phyloP scores from a whole-genome alignment of 768 basidiomycete species.

The Ramaria sp. region DNA sequence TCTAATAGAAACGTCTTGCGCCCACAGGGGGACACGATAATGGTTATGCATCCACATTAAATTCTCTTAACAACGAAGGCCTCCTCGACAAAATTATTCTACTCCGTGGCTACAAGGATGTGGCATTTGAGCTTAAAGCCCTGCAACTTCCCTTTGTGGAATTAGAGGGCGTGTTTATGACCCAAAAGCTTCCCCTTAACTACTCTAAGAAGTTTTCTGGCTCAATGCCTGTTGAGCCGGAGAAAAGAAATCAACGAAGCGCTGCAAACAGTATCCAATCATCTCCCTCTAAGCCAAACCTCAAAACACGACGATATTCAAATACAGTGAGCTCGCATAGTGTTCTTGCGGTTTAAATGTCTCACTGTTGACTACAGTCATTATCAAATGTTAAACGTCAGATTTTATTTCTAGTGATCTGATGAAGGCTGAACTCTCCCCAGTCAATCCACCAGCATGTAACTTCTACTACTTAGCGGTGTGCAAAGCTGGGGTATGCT shows the following conservation, averaged over 20 bases:
- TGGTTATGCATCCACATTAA: slow-evolving; percentile 54
- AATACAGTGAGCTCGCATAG: slow-evolving; percentile 6
- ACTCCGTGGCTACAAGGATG: slow-evolving; percentile 49
- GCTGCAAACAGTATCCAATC: background rate
- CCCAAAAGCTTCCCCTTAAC: slow-evolving; percentile 28
- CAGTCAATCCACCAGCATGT: slow-evolving; percentile 57
- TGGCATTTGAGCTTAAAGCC: slow-evolving; percentile 47
- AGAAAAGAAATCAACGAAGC: background rate
- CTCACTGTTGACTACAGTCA: slow-evolving; percentile 2
- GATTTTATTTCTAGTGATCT: slow-evolving; percentile 16
- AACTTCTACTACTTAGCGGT: slow-evolving; percentile 52
- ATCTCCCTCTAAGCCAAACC: background rate
- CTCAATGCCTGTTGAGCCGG: background rate
- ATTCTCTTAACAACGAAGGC: slow-evolving; percentile 54
- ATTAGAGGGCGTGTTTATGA: slow-evolving; percentile 49
- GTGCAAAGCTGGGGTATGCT: slow-evolving; percentile 41
- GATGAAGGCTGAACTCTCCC: background rate
- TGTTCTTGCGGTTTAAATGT: slow-evolving; percentile 13
- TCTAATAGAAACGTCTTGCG: background rate
- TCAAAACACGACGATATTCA: background rate
- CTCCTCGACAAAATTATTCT: slow-evolving; percentile 54
- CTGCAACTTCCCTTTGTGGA: slow-evolving; percentile 42
- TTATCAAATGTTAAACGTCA: slow-evolving; percentile 54
- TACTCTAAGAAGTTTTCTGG: background rate
- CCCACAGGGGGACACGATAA: slow-evolving; percentile 57